Evolutionary conservation across 2,329 filamentous ascomycete species (phyloP).

Genomic region (Botryotinia narcissicola): DNA sequence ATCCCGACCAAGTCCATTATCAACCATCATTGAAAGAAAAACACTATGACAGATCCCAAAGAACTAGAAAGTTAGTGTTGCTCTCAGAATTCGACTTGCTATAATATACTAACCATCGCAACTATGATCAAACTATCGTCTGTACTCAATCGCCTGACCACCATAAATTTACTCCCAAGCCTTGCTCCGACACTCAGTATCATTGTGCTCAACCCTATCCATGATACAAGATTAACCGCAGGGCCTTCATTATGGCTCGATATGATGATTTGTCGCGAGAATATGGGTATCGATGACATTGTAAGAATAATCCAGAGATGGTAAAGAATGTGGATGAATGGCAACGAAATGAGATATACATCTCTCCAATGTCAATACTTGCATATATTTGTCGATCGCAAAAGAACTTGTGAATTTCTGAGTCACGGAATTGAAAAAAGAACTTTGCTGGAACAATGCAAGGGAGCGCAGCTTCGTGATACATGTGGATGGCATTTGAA

Average conservation of each 20-base stretch:
- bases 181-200: conserved; percentile 41
- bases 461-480: conserved; percentile 1
- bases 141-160: conserved; percentile 21
- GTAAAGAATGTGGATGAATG: background rate
- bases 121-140: conserved; percentile 26
- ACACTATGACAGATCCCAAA: conserved; percentile 20
- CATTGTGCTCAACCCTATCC: conserved; percentile 41
- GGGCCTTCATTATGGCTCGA: conserved; percentile 42
- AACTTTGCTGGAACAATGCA: conserved; percentile 5
- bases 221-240: conserved; percentile 41
- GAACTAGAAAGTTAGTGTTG: background rate
- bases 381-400: conserved; percentile 8
- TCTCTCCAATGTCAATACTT: background rate
- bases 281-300: conserved; percentile 3
- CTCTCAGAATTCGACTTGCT: background rate
- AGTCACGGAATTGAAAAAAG: background rate
- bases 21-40: conserved; percentile 24
- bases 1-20: conserved; percentile 26
- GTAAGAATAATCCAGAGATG: conserved; percentile 6
- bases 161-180: conserved; percentile 32
- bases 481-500: background rate
- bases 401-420: background rate
- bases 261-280: conserved; percentile 36
- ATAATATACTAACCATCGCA: conserved; percentile 27
- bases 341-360: conserved; percentile 15